Conservation (phyloP, 768 basidiomycete genomes). For the Pleurotus salmoneostramineus region DNA sequence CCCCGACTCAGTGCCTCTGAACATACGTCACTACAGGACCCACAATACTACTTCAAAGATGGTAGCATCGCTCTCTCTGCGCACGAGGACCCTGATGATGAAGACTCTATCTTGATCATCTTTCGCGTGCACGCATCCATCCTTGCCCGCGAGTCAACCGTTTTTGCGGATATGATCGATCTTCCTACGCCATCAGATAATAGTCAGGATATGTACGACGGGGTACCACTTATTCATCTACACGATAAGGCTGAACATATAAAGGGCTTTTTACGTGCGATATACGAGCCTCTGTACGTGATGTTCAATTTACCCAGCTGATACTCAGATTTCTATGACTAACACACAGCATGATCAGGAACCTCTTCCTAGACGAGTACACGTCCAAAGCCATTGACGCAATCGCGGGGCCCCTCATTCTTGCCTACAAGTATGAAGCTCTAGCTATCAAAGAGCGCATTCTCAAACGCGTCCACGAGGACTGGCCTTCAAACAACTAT, state of each 20-base stretch:
- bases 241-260: conserved; percentile 8
- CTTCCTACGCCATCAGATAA: conserved; percentile 1
- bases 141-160: conserved; percentile 6
- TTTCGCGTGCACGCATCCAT: conserved; percentile 13
- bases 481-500: conserved; percentile 3
- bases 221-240: conserved; percentile 11
- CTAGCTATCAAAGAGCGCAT: neutral
- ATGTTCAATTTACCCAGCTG: neutral
- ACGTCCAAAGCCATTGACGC: neutral
- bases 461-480: neutral
- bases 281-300: conserved; percentile 7
- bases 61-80: conserved; percentile 12
- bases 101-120: neutral
- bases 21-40: neutral
- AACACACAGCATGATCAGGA: neutral
- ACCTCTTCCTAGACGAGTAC: neutral
- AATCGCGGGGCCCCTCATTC: conserved; percentile 4
- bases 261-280: conserved; percentile 7
- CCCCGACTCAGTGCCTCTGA: neutral
- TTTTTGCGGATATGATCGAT: conserved; percentile 12
- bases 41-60: conserved; percentile 10
- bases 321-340: neutral
- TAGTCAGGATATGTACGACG: conserved; percentile 8
- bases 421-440: conserved; percentile 9
- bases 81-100: neutral